Percentiles rank a stretch among this genome's conserved stretches.
Evolutionary conservation across 1,284 basidiomycete genomes (phyloP).

Genomic region (Amylostereum areolatum): DNA sequence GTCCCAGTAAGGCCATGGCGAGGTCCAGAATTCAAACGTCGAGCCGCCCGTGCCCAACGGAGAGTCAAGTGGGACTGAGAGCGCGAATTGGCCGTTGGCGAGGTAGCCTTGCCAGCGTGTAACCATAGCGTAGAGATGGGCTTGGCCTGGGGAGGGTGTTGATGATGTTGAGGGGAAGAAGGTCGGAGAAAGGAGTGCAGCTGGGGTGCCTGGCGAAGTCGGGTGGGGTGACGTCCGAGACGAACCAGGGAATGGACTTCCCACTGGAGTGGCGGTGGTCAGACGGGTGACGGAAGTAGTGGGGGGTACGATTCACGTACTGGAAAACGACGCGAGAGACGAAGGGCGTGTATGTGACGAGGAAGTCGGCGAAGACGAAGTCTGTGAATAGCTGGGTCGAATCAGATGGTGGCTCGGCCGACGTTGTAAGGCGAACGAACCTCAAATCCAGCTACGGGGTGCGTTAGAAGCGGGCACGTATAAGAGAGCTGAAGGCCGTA

Average conservation of each 20-base stretch:
- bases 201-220: conserved; percentile 62
- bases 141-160: conserved; percentile 11
- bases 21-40: conserved; percentile 78
- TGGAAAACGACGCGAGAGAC: conserved; percentile 83
- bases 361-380: conserved; percentile 90
- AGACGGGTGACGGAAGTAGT: background rate
- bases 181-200: conserved; percentile 50
- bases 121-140: conserved; percentile 57
- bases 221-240: conserved; percentile 81
- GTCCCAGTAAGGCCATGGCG: conserved; percentile 79
- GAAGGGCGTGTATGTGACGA: conserved; percentile 83
- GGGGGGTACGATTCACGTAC: conserved; percentile 41
- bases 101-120: conserved; percentile 73
- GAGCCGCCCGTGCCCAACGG: conserved; percentile 46
- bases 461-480: background rate
- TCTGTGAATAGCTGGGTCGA: conserved; percentile 81
- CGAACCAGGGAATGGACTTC: conserved; percentile 91
- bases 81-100: conserved; percentile 62
- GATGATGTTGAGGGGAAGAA: conserved; percentile 41
- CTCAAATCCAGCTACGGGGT: conserved; percentile 80
- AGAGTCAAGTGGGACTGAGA: conserved; percentile 65
- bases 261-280: conserved; percentile 42
- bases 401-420: background rate
- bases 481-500: conserved; percentile 26
- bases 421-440: conserved; percentile 26